These are phyloP conservation scores for Verticillium albo-atrum DNA, from an alignment of 2,329 filamentous ascomycete species.

Conservation along the genomic window DNA sequence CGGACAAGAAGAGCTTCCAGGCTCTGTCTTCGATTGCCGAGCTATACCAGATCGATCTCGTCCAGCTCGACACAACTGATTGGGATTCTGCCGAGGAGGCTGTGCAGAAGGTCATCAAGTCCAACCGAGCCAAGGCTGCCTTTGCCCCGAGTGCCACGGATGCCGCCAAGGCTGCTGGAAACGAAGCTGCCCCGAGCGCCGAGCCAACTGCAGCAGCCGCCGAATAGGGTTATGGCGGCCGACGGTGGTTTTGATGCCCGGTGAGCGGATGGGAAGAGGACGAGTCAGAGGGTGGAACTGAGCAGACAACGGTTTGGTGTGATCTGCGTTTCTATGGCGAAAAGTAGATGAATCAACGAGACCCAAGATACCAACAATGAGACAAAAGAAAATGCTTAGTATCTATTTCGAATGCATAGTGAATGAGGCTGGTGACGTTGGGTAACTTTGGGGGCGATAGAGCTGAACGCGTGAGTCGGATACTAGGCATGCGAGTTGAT, in stretches of 20 bases:
- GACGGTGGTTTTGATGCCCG: background rate
- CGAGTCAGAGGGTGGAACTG: background rate
- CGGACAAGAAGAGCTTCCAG: slow-evolving; percentile 75
- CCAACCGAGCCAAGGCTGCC: slow-evolving; percentile 53
- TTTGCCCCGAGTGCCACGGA: slow-evolving; percentile 45
- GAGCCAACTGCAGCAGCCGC: background rate
- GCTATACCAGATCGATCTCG: slow-evolving; percentile 76
- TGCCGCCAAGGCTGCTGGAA: background rate
- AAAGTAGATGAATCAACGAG: background rate
- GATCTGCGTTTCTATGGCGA: background rate
- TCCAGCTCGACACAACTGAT: slow-evolving; percentile 76
- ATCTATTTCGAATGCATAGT: background rate
- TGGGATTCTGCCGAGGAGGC: slow-evolving; percentile 86
- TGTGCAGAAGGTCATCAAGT: slow-evolving; percentile 78
- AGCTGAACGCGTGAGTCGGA: background rate
- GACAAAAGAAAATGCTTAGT: background rate
- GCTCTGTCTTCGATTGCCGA: slow-evolving; percentile 75
- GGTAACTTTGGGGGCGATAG: background rate
- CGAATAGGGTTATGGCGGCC: background rate
- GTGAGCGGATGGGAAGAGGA: background rate
- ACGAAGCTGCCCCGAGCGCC: background rate
- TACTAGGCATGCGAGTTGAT: no score
- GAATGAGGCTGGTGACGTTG: no score
- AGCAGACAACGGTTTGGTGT: background rate
- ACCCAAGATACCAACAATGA: slow-evolving; percentile 5